Evolutionary conservation across 306 rosid species (phyloP).

Genomic region (Parietaria judaica): DNA sequence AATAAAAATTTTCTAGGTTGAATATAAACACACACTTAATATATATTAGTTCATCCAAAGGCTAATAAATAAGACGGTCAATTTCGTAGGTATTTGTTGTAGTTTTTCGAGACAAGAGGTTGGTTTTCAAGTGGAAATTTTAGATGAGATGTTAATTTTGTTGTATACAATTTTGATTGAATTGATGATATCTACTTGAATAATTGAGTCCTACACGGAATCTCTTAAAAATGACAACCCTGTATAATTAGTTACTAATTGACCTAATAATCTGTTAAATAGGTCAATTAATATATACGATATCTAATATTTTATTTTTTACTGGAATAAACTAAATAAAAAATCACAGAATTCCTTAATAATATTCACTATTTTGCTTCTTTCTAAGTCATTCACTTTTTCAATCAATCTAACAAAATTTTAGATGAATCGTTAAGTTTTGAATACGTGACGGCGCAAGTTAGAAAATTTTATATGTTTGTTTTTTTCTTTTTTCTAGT

Average conservation of each 20-base stretch:
- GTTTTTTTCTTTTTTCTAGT: no score
- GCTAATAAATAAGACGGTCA: constrained; percentile 15
- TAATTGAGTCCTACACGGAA: constrained; percentile 11
- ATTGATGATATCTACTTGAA: not conserved
- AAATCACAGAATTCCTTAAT: no score
- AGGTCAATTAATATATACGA: no score
- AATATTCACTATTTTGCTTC: no score
- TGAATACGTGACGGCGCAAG: no score
- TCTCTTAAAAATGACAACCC: not conserved
- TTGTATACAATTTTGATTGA: not conserved
- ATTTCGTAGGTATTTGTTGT: constrained; percentile 16
- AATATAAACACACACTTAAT: not conserved
- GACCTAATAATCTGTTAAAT: no score
- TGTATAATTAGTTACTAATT: not conserved
- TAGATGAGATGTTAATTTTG: not conserved
- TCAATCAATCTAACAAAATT: no score
- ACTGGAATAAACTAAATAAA: no score
- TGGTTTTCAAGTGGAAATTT: not conserved
- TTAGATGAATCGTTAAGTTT: no score
- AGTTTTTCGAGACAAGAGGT: constrained; percentile 8
- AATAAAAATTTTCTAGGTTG: not conserved
- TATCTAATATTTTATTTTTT: no score
- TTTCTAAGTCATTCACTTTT: no score
- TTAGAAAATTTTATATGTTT: no score
- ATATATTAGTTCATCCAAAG: not conserved